Evolutionary conservation across 192 early-diverging fungal species (phyloP).

Genomic region (Chytriomyces sp.): DNA sequence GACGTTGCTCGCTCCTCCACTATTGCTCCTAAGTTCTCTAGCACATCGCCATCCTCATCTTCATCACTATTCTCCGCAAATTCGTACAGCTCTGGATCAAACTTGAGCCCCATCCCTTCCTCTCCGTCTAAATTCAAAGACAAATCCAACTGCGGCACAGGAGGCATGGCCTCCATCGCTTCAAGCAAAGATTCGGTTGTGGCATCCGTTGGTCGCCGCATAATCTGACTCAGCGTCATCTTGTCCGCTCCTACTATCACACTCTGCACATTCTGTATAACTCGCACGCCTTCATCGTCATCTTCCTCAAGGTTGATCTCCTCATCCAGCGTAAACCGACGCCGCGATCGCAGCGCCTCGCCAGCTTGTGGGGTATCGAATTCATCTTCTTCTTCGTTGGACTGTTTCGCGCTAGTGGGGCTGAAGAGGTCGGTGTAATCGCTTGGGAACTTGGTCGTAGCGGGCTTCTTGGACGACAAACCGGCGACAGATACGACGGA

Average conservation of each 20-base stretch:
- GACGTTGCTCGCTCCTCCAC: not conserved
- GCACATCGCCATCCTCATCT: not conserved
- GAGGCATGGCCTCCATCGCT: not conserved
- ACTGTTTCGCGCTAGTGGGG: not conserved
- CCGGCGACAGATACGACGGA: no score
- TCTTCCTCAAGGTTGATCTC: not conserved
- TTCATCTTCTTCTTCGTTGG: not conserved
- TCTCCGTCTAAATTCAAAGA: not conserved
- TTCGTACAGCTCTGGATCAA: not conserved
- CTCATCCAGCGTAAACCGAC: not conserved
- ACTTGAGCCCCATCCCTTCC: not conserved
- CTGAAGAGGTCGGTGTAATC: not conserved
- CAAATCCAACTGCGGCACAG: not conserved
- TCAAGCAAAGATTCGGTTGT: no score
- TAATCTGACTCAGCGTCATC: not conserved
- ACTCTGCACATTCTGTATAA: not conserved
- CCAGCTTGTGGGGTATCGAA: not conserved
- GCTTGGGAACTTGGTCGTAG: not conserved
- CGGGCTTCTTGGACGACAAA: not conserved
- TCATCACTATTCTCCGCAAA: no score
- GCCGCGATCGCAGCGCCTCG: no score
- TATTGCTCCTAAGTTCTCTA: not conserved
- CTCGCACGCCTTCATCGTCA: not conserved
- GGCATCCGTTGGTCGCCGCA: no score
- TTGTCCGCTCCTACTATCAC: not conserved